Percentiles rank a stretch among this genome's conserved stretches.
phyloP scores from a whole-genome alignment of 306 rosid genomes.

The Gynostemma pentaphyllum region DNA sequence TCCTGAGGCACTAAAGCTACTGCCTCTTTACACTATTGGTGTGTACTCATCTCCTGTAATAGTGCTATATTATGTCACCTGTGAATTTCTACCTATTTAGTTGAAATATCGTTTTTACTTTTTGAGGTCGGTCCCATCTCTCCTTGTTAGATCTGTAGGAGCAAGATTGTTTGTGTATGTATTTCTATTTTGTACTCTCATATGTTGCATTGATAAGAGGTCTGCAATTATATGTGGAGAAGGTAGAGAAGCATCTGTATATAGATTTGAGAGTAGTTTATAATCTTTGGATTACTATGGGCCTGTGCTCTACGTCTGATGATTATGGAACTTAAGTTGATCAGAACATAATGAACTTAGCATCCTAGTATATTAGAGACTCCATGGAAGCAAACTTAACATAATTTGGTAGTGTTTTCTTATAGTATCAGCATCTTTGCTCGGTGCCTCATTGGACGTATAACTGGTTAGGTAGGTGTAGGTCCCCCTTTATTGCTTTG shows the following conservation, averaged over 20 bases:
- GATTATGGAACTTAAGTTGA: no score
- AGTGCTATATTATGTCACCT: background rate
- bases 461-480: no score
- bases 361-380: no score
- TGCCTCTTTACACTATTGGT: conserved; percentile 92
- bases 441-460: no score
- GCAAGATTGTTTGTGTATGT: background rate
- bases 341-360: background rate
- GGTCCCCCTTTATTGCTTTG: no score
- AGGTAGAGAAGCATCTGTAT: background rate
- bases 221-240: background rate
- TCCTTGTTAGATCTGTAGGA: background rate
- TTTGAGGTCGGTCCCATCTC: background rate
- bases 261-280: background rate
- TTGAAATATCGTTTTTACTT: conserved; percentile 3
- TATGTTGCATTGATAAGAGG: background rate
- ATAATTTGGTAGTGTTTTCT: no score
- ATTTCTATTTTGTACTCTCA: background rate
- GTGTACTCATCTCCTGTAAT: conserved; percentile 4
- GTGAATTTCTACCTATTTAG: background rate
- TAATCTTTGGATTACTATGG: background rate
- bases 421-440: background rate
- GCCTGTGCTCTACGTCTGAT: no score
- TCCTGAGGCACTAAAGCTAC: conserved; percentile 97
- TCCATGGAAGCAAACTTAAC: no score